Base-by-base conservation (phyloP, 2,329 filamentous ascomycete genomes). In the Arthrinium puccinioides region DNA sequence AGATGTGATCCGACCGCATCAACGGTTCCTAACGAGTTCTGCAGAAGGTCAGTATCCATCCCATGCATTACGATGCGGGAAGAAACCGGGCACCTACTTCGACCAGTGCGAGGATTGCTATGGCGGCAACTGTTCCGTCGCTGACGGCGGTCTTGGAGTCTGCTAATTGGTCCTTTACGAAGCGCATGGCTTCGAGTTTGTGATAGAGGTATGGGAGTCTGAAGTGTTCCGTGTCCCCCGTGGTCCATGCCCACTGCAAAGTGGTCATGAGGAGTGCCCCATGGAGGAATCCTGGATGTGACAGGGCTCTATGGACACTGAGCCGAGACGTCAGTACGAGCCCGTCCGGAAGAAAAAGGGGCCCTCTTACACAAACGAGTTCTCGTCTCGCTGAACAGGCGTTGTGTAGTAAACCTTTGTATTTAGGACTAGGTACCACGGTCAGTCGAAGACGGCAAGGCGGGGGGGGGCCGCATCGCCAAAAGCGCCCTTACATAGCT, bases 171-270 rank as follows among this genome's bases (percentile, higher is more conserved):
- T 64, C 57, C 42, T 64, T 62, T 33, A 65, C 64, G 40, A 66
- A 68, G 37, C 63, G 60, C 48, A 68, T 68, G 9, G 66, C 66
- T 32, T 66, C 62, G 19, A 65, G 55, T 44, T 69, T 69, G 48
- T 67, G 64, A 39, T 68, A 65, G 36, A 67, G 55, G 44, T 67
- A 67, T 9, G 64, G 62, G 16, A 67, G 54, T 44, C 62, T 60
- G 45, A 66, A 64, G 36, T 63, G 56, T 36, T 67, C 64, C 46
- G 64, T 59, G 36, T 64, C 64, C 21, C 64, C 64, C 3, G 61
- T 66, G 31, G 63, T 59, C 65, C 64, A 68, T 18, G 63, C 62
- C 62, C 63, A 67, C 36, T 68, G 65, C 36, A 65, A 60, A 18
- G 62, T 62, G 15, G 65, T 66, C 43, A 68, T 55, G 43, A 67